Base-by-base conservation (phyloP, 352 stramenopile species). In the Thalassiosira livingstoniorum region DNA sequence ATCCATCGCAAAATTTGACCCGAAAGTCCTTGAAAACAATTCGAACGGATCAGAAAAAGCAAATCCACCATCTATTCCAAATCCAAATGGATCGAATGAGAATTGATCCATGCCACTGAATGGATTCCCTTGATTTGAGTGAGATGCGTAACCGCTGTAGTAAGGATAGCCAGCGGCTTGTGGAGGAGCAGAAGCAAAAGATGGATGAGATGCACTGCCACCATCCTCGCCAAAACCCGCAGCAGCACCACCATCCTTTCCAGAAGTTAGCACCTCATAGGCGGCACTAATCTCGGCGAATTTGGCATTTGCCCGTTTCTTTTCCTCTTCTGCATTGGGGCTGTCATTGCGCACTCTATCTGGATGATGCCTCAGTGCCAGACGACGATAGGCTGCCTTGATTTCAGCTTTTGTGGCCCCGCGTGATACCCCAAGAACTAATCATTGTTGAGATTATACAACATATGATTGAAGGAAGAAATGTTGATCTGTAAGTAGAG, bases 281-380 rank as follows among this genome's bases (percentile, higher is more conserved):
- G 90, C 90, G 13, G 88, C 79, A 23, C 84, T 87, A 55, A 94
- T 83, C 39, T 91, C 73, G 15, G 92, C 85, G 70, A 94, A 94
- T 63, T 69, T 81, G 0, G 62, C 64, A 23, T 58, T 85, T 23
- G 78, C 70, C 53, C 77, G 65, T 25, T 74, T 81, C 18, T 89
- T 88, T 21, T 86, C 90, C 25, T 87, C 75, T 37, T 5, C 47
- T 55, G 34, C 66, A 74, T 61, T 53, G 60, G 51, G 47, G 32
- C 79, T 63, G 47, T 93, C 86, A 18, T 71, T 72, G 42, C 55
- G 37, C 37, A 90, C 75, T 66, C 85, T 87, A 68, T 94, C 90
- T 27, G 90, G 90, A 55, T 94, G 90, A 43, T 90, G 69, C 55
- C 90, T 82, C n/a, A 91, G 76, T 13, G 90, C 90, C 29, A 89